phyloP scores from a whole-genome alignment of 1,284 basidiomycete genomes.

The Chiua sp. region DNA sequence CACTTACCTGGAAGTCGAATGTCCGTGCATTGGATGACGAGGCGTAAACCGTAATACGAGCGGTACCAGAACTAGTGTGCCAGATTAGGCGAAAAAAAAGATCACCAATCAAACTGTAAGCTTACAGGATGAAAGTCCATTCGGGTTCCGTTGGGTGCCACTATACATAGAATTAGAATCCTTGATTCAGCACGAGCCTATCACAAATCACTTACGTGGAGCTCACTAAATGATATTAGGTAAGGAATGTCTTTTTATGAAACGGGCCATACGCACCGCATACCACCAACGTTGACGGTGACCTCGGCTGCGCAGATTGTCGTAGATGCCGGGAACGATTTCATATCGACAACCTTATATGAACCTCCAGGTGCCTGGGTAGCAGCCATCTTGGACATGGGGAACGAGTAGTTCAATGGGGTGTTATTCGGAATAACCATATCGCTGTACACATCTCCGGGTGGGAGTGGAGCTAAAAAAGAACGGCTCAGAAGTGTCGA shows the following conservation, averaged over 20 bases:
- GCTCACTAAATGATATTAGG: slow-evolving; percentile 41
- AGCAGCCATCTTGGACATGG: slow-evolving; percentile 50
- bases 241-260: not conserved
- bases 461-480: slow-evolving; percentile 42
- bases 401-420: slow-evolving; percentile 56
- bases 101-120: not conserved
- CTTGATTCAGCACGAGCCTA: not conserved
- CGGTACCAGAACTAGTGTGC: slow-evolving; percentile 47
- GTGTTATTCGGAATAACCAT: slow-evolving; percentile 51
- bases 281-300: slow-evolving; percentile 58
- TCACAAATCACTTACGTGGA: slow-evolving; percentile 51
- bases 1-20: slow-evolving; percentile 46
- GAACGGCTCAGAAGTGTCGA: slow-evolving; percentile 11
- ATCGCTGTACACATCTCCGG: slow-evolving; percentile 42
- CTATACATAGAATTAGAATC: slow-evolving; percentile 26
- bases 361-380: slow-evolving; percentile 55
- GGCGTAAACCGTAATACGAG: slow-evolving; percentile 50
- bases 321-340: slow-evolving; percentile 58
- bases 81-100: slow-evolving; percentile 5
- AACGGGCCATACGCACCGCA: slow-evolving; percentile 47
- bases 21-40: slow-evolving; percentile 45
- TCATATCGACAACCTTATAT: slow-evolving; percentile 64
- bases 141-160: slow-evolving; percentile 58
- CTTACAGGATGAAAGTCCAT: slow-evolving; percentile 45
- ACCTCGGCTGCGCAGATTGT: slow-evolving; percentile 65